A percentile compares a stretch with the other conserved stretches of the same genome.
Conservation (phyloP, 139 green algal genomes). For the Ettlia oleoabundans region DNA sequence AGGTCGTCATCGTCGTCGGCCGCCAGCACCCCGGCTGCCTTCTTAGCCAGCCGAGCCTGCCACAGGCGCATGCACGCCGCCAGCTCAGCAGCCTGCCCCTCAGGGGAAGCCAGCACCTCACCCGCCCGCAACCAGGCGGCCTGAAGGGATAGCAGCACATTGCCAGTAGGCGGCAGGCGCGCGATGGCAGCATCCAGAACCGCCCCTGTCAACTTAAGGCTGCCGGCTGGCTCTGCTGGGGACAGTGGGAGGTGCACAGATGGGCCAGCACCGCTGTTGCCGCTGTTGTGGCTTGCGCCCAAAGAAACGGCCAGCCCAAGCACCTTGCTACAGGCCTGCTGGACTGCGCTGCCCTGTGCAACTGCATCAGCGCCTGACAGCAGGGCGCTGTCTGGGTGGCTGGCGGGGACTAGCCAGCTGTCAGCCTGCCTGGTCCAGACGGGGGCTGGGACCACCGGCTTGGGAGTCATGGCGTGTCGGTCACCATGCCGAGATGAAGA, state of each 20-base stretch:
- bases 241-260: not conserved
- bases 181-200: not conserved
- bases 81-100: not conserved
- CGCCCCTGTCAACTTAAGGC: not conserved
- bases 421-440: slow-evolving; percentile 1
- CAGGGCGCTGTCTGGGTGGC: not conserved
- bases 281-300: not conserved
- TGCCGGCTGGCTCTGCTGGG: slow-evolving; percentile 1
- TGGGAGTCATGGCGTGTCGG: not conserved
- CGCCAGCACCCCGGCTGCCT: slow-evolving; percentile 10
- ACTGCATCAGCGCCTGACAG: not conserved
- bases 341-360: not conserved
- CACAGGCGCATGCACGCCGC: slow-evolving; percentile 3
- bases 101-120: not conserved
- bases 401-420: not conserved
- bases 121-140: slow-evolving; percentile 25
- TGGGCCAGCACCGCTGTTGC: not conserved
- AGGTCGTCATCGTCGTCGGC: slow-evolving; percentile 38
- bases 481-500: not conserved
- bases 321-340: slow-evolving; percentile 19
- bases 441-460: not conserved
- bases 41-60: slow-evolving; percentile 9
- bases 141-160: slow-evolving; percentile 16
- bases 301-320: not conserved
- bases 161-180: not conserved